Evolutionary conservation across 129 eudicot genomes (phyloP).

Genomic region (Apium graveolens): DNA sequence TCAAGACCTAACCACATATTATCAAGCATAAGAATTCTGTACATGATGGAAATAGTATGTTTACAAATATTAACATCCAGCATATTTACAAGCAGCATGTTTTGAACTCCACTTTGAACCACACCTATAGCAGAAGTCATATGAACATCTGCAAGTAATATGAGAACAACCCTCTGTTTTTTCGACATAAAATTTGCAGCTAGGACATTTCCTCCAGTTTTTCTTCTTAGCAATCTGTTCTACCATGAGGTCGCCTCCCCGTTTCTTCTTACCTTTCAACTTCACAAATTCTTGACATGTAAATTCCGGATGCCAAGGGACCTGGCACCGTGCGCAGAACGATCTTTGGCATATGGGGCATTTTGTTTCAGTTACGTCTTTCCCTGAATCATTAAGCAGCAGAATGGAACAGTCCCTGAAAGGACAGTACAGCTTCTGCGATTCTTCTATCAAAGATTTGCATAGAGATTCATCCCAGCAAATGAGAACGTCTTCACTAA

Average conservation of each 20-base stretch:
- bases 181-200: constrained; percentile 40
- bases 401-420: constrained; percentile 34
- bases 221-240: constrained; percentile 50
- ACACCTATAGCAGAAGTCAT: constrained; percentile 52
- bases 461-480: constrained; percentile 43
- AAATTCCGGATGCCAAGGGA: constrained; percentile 52
- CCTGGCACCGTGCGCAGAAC: constrained; percentile 42
- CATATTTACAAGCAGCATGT: constrained; percentile 10
- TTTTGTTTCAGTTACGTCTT: constrained; percentile 11
- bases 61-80: neutral
- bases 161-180: constrained; percentile 45
- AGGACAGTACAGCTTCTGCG: constrained; percentile 46
- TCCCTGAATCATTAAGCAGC: constrained; percentile 27
- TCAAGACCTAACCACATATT: neutral
- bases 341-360: constrained; percentile 34
- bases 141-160: constrained; percentile 46
- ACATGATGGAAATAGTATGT: neutral
- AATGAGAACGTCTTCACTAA: constrained; percentile 22
- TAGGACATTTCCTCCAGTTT: constrained; percentile 46
- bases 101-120: constrained; percentile 37
- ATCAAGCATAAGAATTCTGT: neutral
- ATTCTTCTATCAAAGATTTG: constrained; percentile 33
- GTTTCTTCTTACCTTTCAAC: constrained; percentile 20
- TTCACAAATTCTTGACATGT: constrained; percentile 36
- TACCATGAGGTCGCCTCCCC: constrained; percentile 24